phyloP scores from a whole-genome alignment of 495 filamentous ascomycete genomes.

The Podospora sp. region DNA sequence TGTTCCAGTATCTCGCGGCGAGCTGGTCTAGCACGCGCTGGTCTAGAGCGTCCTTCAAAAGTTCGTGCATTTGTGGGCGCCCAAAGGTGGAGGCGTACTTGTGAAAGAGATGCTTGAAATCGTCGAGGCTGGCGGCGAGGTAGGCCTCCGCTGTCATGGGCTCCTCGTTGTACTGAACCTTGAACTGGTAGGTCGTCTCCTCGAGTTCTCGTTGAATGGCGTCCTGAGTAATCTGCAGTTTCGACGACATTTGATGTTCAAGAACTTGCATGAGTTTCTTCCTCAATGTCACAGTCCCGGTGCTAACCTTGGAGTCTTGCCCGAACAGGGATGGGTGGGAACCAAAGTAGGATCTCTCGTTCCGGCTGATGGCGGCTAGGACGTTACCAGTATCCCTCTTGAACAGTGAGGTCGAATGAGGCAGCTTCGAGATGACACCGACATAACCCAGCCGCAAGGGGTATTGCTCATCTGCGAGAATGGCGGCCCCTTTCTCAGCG shows the following conservation, averaged over 20 bases:
- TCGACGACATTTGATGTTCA: slow-evolving; percentile 94
- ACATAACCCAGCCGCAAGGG: slow-evolving; percentile 96
- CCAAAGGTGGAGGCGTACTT: slow-evolving; percentile 89
- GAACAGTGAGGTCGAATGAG: slow-evolving; percentile 72
- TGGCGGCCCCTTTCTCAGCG: slow-evolving; percentile 70
- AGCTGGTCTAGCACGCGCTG: slow-evolving; percentile 96
- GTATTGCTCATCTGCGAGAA: slow-evolving; percentile 88
- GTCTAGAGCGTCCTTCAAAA: slow-evolving; percentile 90
- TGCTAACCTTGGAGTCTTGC: slow-evolving; percentile 64
- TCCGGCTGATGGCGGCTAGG: slow-evolving; percentile 76
- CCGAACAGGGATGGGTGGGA: slow-evolving; percentile 81
- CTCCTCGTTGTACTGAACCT: slow-evolving; percentile 98
- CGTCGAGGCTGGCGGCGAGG: slow-evolving; percentile 88
- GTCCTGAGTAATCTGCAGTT: slow-evolving; percentile 81
- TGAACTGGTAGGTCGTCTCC: slow-evolving; percentile 98
- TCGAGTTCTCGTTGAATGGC: slow-evolving; percentile 94
- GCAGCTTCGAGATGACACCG: slow-evolving; percentile 84
- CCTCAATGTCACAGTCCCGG: slow-evolving; percentile 82
- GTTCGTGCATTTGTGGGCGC: slow-evolving; percentile 79
- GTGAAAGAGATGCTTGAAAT: slow-evolving; percentile 98
- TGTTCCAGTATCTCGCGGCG: slow-evolving; percentile 96
- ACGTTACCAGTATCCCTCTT: slow-evolving; percentile 83
- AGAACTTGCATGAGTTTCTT: slow-evolving; percentile 97
- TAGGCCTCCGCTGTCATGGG: slow-evolving; percentile 94
- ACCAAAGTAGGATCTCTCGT: slow-evolving; percentile 87